Evolutionary conservation across 768 basidiomycete genomes (phyloP).

Genomic region (Roridomyces roridus): DNA sequence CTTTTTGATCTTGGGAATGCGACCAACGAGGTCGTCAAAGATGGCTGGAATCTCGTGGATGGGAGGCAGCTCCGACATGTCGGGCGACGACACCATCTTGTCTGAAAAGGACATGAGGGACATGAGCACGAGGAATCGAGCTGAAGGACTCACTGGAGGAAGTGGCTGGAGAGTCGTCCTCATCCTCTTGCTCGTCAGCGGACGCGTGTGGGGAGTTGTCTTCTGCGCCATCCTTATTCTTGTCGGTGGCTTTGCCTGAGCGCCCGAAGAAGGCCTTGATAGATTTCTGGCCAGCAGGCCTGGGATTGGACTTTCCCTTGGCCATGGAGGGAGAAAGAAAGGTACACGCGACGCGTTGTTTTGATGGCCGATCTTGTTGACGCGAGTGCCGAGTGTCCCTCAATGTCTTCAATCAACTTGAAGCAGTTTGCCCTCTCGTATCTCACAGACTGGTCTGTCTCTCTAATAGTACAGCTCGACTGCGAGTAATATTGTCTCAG

Average conservation of each 20-base stretch:
- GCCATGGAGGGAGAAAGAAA: slow-evolving; percentile 47
- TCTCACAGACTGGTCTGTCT: slow-evolving; percentile 57
- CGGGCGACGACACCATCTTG: slow-evolving; percentile 52
- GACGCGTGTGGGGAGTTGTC: slow-evolving; percentile 29
- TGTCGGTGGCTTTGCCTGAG: slow-evolving; percentile 35
- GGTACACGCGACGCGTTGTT: slow-evolving; percentile 11
- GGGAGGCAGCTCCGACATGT: slow-evolving; percentile 76
- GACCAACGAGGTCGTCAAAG: slow-evolving; percentile 75
- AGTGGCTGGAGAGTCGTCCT: slow-evolving; percentile 32
- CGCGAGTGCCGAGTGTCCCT: background rate
- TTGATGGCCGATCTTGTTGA: background rate
- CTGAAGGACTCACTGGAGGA: background rate
- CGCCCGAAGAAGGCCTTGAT: slow-evolving; percentile 60
- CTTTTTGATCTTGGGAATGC: slow-evolving; percentile 66
- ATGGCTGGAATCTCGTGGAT: slow-evolving; percentile 74
- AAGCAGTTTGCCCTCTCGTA: slow-evolving; percentile 50
- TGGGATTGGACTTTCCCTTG: slow-evolving; percentile 44
- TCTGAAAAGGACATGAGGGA: too few relatives aligned
- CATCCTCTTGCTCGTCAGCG: slow-evolving; percentile 38
- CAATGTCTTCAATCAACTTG: background rate
- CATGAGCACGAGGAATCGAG: background rate
- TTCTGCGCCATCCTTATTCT: slow-evolving; percentile 38
- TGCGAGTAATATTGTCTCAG: slow-evolving; percentile 25
- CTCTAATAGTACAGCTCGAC: background rate
- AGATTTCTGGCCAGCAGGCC: slow-evolving; percentile 54